phyloP scores from a whole-genome alignment of 257 asterid genomes.

The Solanum sitiens region DNA sequence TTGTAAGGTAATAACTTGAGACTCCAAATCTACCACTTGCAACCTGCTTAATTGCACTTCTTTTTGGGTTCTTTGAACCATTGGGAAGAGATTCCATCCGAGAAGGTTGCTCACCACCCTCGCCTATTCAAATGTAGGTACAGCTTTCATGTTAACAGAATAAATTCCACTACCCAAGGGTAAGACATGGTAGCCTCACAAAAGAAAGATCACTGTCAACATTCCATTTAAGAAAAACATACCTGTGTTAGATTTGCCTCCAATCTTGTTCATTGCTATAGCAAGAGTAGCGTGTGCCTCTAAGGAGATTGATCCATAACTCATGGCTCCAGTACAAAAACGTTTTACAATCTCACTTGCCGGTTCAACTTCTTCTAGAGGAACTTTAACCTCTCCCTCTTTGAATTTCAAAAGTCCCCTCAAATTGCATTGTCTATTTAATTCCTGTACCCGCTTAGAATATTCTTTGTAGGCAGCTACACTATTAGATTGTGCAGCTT shows the following conservation, averaged over 20 bases:
- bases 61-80: constrained; percentile 81
- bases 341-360: constrained; percentile 94
- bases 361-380: constrained; percentile 82
- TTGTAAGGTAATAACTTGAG: constrained; percentile 91
- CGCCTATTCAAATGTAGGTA: constrained; percentile 39
- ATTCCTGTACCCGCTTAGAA: constrained; percentile 73
- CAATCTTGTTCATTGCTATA: constrained; percentile 84
- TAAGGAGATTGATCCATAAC: constrained; percentile 95
- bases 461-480: constrained; percentile 92
- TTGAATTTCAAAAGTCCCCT: constrained; percentile 95
- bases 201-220: neutral
- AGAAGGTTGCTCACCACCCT: constrained; percentile 99
- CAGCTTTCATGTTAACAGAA: neutral
- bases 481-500: constrained; percentile 84
- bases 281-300: constrained; percentile 97
- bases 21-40: constrained; percentile 99
- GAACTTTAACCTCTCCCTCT: constrained; percentile 49
- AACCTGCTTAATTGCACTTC: constrained; percentile 98
- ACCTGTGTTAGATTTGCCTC: constrained; percentile 98
- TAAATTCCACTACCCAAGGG: neutral
- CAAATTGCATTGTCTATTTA: constrained; percentile 82
- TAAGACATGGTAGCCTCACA: neutral
- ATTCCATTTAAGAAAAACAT: constrained; percentile 1
- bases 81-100: constrained; percentile 93
- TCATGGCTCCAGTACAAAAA: constrained; percentile 97